These are phyloP conservation scores for Apiotrichum gracile DNA, from an alignment of 1,284 basidiomycete species.

Conservation along the genomic window DNA sequence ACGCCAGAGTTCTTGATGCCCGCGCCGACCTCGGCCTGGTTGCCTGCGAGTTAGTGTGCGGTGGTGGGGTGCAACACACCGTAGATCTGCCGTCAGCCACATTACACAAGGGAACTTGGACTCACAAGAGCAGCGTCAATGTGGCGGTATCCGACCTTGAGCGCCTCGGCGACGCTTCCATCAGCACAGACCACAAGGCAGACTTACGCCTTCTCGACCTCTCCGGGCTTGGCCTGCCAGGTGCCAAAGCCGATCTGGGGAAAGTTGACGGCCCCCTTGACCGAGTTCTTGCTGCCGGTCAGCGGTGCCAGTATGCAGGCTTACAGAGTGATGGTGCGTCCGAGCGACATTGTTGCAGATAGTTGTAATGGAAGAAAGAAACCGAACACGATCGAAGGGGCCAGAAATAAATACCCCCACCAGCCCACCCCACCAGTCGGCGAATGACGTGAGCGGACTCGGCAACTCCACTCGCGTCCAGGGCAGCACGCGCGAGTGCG, in stretches of 20 bases:
- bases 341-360: conserved; percentile 18
- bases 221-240: conserved; percentile 52
- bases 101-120: conserved; percentile 52
- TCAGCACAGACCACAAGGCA: neutral
- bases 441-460: too few relatives aligned
- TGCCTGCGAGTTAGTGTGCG: conserved; percentile 34
- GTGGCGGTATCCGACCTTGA: conserved; percentile 49
- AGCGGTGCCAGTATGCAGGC: neutral
- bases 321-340: conserved; percentile 22
- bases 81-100: neutral
- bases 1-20: conserved; percentile 74
- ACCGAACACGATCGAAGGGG: neutral
- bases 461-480: too few relatives aligned
- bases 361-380: neutral
- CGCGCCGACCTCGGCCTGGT: conserved; percentile 37
- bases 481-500: too few relatives aligned
- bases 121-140: conserved; percentile 66
- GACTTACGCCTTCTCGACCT: conserved; percentile 40
- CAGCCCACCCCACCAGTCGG: too few relatives aligned
- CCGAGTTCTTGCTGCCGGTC: conserved; percentile 24
- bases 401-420: neutral
- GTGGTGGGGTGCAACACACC: neutral
- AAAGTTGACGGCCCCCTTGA: conserved; percentile 34
- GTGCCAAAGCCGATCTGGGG: conserved; percentile 76
- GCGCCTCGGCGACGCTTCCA: conserved; percentile 6